These are phyloP conservation scores for Metarhizium humberi DNA, from an alignment of 2,329 filamentous ascomycete genomes.

Conservation along the genomic window DNA sequence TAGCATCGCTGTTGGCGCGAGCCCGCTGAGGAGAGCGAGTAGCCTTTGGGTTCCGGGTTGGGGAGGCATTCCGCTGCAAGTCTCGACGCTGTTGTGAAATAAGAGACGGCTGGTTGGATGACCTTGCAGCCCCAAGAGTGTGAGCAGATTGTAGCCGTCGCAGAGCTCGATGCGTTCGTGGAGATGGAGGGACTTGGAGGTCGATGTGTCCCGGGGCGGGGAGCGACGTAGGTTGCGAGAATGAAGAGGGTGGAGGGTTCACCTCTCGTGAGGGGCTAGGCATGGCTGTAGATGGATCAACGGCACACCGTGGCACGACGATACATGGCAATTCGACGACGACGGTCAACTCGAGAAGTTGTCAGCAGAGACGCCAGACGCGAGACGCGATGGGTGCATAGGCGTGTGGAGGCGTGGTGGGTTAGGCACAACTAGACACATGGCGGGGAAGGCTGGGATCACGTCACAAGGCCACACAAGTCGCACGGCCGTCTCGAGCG, in stretches of 20 bases:
- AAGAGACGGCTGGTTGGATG: slow-evolving; percentile 40
- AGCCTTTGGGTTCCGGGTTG: slow-evolving; percentile 16
- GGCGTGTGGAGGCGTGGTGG: neutral
- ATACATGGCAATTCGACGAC: neutral
- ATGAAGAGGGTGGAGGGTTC: neutral
- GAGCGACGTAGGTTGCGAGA: neutral
- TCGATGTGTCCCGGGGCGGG: slow-evolving; percentile 24
- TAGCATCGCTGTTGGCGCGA: slow-evolving; percentile 66
- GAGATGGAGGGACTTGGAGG: slow-evolving; percentile 48
- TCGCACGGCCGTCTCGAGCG: too few relatives aligned
- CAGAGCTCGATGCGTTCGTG: slow-evolving; percentile 56
- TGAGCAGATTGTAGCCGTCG: slow-evolving; percentile 71
- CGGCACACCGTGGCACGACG: neutral
- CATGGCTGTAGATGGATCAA: slow-evolving; percentile 4
- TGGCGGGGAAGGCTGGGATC: neutral
- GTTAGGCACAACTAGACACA: neutral
- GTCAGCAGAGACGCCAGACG: neutral
- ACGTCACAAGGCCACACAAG: neutral
- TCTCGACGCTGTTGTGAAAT: slow-evolving; percentile 54
- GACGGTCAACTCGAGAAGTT: neutral
- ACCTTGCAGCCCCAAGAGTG: slow-evolving; percentile 47
- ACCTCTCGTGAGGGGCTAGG: slow-evolving; percentile 8
- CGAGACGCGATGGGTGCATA: neutral
- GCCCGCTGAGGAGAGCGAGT: slow-evolving; percentile 43
- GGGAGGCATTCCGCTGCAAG: slow-evolving; percentile 28